These are phyloP conservation scores for Ustilago hordei DNA, from an alignment of 1,284 basidiomycete species.

Conservation along the genomic window DNA sequence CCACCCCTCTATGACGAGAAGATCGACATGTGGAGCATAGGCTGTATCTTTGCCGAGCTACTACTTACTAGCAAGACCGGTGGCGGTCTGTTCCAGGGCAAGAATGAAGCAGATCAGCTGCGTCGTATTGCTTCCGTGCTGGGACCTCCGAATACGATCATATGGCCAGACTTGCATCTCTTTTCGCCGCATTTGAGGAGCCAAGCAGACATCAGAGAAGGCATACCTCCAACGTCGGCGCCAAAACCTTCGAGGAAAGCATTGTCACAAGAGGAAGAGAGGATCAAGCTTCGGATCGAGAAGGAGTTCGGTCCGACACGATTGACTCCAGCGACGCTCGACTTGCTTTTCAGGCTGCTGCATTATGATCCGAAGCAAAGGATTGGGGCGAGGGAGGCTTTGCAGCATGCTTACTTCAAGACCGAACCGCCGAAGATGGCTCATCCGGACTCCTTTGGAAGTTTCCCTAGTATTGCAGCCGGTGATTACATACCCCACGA, in stretches of 20 bases:
- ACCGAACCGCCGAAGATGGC: conserved; percentile 90
- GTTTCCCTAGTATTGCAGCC: conserved; percentile 95
- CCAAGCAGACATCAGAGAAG: not conserved
- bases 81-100: conserved; percentile 94
- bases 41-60: conserved; percentile 97
- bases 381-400: conserved; percentile 86
- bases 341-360: conserved; percentile 84
- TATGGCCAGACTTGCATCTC: conserved; percentile 85
- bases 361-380: conserved; percentile 88
- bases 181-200: conserved; percentile 74
- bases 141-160: conserved; percentile 83
- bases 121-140: conserved; percentile 84
- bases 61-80: conserved; percentile 75
- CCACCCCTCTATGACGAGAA: conserved; percentile 55
- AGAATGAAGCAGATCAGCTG: conserved; percentile 91
- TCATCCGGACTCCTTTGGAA: conserved; percentile 95
- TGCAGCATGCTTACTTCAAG: conserved; percentile 90
- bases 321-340: conserved; percentile 76
- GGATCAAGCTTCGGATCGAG: conserved; percentile 71
- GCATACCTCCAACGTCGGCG: not conserved
- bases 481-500: conserved; percentile 78
- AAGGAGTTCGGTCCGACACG: conserved; percentile 76
- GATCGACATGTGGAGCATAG: conserved; percentile 81
- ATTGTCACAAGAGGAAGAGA: conserved; percentile 22
- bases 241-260: not conserved